These are phyloP conservation scores for Bruguiera parviflora DNA, from an alignment of 345 rosid species.

Conservation along the genomic window DNA sequence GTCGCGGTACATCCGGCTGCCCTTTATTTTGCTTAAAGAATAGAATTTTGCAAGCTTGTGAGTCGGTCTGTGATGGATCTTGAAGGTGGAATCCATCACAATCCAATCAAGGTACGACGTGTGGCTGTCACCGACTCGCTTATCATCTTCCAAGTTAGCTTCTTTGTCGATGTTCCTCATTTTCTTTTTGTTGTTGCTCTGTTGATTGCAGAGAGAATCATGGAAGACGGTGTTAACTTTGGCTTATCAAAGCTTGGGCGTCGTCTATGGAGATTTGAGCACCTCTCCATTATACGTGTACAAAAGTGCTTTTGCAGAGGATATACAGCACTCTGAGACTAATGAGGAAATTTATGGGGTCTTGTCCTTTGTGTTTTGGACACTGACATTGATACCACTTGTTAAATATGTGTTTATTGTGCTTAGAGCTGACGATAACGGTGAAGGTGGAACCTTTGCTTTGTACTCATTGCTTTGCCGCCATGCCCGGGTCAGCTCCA, in stretches of 20 bases:
- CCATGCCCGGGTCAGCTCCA: conserved; percentile 36
- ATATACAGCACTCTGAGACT: conserved; percentile 38
- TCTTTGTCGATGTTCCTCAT: conserved; percentile 6
- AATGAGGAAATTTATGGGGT: conserved; percentile 48
- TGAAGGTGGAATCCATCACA: conserved; percentile 41
- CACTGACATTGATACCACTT: conserved; percentile 37
- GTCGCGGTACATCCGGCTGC: conserved; percentile 24
- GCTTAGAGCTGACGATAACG: conserved; percentile 46
- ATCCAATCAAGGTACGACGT: conserved; percentile 54
- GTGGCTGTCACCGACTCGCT: background rate
- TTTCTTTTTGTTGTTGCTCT: background rate
- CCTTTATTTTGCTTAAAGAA: conserved; percentile 23
- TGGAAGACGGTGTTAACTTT: conserved; percentile 41
- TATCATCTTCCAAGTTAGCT: background rate
- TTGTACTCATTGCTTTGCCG: conserved; percentile 46
- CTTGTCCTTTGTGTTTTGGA: conserved; percentile 45
- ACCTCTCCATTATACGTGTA: conserved; percentile 49
- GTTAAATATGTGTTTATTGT: conserved; percentile 44
- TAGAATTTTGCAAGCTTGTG: conserved; percentile 32
- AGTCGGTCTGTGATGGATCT: conserved; percentile 55
- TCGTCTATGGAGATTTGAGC: conserved; percentile 43
- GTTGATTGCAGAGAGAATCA: conserved; percentile 28
- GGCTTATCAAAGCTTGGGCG: conserved; percentile 30
- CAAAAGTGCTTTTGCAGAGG: conserved; percentile 44
- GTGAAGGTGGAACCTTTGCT: conserved; percentile 51